phyloP scores from a whole-genome alignment of 331 rosid species.

The Ulmus americana region DNA sequence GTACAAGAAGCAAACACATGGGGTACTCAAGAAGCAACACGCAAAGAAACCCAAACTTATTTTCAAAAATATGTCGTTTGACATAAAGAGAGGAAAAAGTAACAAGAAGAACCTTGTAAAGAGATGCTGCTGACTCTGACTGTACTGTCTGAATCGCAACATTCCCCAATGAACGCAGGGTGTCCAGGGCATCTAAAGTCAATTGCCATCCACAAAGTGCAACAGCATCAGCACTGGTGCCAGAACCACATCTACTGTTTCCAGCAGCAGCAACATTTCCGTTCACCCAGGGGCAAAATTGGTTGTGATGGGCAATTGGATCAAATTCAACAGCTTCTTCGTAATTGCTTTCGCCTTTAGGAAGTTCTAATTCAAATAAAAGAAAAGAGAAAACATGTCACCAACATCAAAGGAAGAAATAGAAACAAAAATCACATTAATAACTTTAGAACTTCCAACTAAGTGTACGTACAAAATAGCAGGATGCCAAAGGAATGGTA shows the following conservation, averaged over 20 bases:
- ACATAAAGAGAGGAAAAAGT: slow-evolving; percentile 8
- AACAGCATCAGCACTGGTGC: slow-evolving; percentile 48
- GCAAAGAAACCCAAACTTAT: not conserved
- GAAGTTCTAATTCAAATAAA: slow-evolving; percentile 55
- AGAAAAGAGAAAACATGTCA: not conserved
- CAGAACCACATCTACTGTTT: slow-evolving; percentile 40
- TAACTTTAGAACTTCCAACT: not conserved
- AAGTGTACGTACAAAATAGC: not conserved
- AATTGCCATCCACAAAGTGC: slow-evolving; percentile 93
- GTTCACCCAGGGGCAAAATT: slow-evolving; percentile 96
- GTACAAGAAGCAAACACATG: not conserved
- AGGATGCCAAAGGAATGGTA: not conserved
- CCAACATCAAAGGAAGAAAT: not conserved
- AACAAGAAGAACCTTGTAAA: slow-evolving; percentile 66
- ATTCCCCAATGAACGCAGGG: slow-evolving; percentile 58
- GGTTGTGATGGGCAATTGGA: slow-evolving; percentile 82
- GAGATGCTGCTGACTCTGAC: slow-evolving; percentile 97
- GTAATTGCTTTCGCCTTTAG: slow-evolving; percentile 89
- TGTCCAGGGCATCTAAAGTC: slow-evolving; percentile 88
- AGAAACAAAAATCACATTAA: not conserved
- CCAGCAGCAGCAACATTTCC: slow-evolving; percentile 99
- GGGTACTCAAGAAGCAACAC: not conserved
- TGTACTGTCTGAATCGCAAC: slow-evolving; percentile 64
- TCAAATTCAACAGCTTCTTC: slow-evolving; percentile 84
- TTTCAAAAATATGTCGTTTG: not conserved